Evolutionary conservation across 768 basidiomycete genomes (phyloP), one percentile per base, ranked within the genome.

Genomic region (Mycena leptocephala): DNA sequence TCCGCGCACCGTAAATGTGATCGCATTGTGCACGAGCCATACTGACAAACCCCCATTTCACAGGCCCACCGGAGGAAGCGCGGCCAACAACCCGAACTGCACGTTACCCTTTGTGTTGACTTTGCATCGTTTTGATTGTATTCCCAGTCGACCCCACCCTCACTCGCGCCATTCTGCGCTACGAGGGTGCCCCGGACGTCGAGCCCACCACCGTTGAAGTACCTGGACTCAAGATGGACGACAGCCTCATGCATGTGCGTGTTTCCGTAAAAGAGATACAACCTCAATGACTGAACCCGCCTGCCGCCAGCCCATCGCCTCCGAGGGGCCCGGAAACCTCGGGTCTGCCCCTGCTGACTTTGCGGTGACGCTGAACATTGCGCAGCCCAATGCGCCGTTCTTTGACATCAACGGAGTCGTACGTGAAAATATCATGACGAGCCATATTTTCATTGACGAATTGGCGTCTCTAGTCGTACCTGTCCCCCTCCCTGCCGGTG

Each of bases 91-190:
- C 71, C 82, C 82, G 18, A 82, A 82, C 78, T 80, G 82, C 82
- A 28, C 46, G 79, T 18, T 16, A 2, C 7, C 37, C 30, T 11
- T 10, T 37, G n/a, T 4, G 11, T 30, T 18, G 0, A 7, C 5
- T 9, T 24, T 5, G 13, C 0, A 4, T 39, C 16, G 41, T 16
- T 10, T 5, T 43, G 5, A 26, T 26, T 3, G 35, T n/a, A 30
- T 13, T 1, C 16, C 37, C 46, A 82, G 81, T 79, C 83, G 83
- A 77, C 72, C 59, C 16, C n/a, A 83, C 78, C n/a, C 81, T 86
- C 46, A 87, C 85, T 48, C 76, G 80, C n/a, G 87, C 87, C 2
- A 84, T 88, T 61, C 70, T 88, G 41, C 82, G 84, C 14, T 88
- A 88, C 78, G 74, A 74, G 7, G 86, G 86, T 28, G 88, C 87